Percentiles rank a stretch among this genome's conserved stretches.
Conservation (phyloP, 257 asterid genomes). For the Lithospermum erythrorhizon region DNA sequence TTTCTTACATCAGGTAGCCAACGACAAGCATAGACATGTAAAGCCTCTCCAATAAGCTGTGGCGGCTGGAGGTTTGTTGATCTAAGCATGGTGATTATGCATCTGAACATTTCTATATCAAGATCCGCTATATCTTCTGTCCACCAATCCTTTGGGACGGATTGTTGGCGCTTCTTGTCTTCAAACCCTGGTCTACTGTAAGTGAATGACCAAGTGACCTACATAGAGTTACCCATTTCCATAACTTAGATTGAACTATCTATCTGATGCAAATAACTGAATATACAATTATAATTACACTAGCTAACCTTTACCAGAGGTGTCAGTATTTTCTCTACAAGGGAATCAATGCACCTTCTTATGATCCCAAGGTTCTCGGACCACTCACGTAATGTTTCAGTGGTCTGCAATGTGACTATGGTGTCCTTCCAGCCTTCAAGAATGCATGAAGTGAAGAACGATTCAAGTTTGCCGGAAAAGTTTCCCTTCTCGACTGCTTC, state of each 20-base stretch:
- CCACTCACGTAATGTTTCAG: slow-evolving; percentile 36
- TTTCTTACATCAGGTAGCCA: slow-evolving; percentile 42
- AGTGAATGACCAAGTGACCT: slow-evolving; percentile 77
- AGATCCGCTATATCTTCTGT: slow-evolving; percentile 67
- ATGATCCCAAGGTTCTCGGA: slow-evolving; percentile 60
- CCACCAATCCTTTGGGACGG: slow-evolving; percentile 86
- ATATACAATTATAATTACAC: slow-evolving; percentile 1
- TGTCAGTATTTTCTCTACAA: slow-evolving; percentile 55
- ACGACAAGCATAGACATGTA: slow-evolving; percentile 62
- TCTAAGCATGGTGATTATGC: slow-evolving; percentile 41
- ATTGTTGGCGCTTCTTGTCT: slow-evolving; percentile 27
- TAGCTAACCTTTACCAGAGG: slow-evolving; percentile 50
- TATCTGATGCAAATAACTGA: neutral
- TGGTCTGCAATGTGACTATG: slow-evolving; percentile 37
- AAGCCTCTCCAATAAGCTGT: slow-evolving; percentile 68
- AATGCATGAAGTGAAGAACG: slow-evolving; percentile 66
- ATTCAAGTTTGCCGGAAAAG: slow-evolving; percentile 42
- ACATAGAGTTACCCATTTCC: slow-evolving; percentile 10
- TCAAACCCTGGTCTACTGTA: slow-evolving; percentile 54
- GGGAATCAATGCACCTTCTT: slow-evolving; percentile 66
- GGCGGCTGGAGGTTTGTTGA: slow-evolving; percentile 40
- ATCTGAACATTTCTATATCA: slow-evolving; percentile 54
- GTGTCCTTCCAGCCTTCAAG: slow-evolving; percentile 74
- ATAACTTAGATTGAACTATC: slow-evolving; percentile 9
- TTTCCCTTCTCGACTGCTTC: slow-evolving; percentile 52